Conservation (phyloP, 768 basidiomycete species). For the Rhodotorula paludigena region DNA sequence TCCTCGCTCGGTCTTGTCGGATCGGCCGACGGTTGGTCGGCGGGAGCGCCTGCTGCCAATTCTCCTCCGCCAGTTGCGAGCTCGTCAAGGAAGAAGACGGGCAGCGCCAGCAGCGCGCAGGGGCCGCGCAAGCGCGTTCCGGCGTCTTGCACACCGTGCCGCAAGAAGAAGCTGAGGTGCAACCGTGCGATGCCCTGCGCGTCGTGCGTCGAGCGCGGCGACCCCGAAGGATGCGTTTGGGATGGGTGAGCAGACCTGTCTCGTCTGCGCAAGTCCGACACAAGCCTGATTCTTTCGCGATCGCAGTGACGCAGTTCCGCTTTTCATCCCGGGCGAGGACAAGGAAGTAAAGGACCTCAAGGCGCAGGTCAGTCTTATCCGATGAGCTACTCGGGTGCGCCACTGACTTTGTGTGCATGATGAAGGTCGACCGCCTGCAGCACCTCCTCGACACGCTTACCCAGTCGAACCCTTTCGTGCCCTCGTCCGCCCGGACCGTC, state of each 20-base stretch:
- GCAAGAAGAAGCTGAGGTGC: conserved; percentile 33
- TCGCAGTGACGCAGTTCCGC: conserved; percentile 16
- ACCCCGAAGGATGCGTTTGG: conserved; percentile 23
- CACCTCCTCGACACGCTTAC: conserved; percentile 15
- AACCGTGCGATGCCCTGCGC: conserved; percentile 25
- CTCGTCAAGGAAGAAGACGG: conserved; percentile 4
- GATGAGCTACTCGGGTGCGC: not conserved
- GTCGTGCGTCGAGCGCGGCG: conserved; percentile 22
- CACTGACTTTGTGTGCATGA: not conserved
- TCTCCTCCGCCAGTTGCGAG: no score
- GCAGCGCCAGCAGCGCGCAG: not conserved
- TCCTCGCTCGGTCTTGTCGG: no score
- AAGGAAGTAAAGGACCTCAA: conserved; percentile 20
- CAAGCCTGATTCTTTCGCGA: no score
- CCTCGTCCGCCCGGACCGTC: not conserved
- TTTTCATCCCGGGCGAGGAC: conserved; percentile 12
- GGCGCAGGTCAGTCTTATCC: not conserved
- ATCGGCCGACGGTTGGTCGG: no score
- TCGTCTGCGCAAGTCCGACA: not conserved
- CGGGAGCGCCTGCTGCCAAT: no score
- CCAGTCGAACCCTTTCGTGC: not conserved
- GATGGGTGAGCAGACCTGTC: conserved; percentile 16
- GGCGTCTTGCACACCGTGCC: conserved; percentile 25
- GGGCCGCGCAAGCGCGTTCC: conserved; percentile 10
- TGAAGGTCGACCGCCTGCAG: conserved; percentile 25